A percentile compares a stretch with the other conserved stretches of the same genome.
phyloP scores from a whole-genome alignment of 495 filamentous ascomycete species.

The Lasiosphaeria miniovina region DNA sequence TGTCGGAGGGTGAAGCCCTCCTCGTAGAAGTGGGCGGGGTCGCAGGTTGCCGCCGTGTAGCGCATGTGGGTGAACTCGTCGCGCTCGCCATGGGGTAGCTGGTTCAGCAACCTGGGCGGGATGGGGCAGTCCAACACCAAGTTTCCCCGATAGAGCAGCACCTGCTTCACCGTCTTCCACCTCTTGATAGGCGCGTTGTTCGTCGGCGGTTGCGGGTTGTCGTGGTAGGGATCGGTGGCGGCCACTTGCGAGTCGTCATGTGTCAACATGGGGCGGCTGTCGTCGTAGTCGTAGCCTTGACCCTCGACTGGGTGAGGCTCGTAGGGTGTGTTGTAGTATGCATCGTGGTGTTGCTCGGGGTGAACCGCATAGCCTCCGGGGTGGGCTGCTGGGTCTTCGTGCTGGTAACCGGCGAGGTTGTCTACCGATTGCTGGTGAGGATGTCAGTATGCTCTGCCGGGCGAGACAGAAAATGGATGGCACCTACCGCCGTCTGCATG shows the following conservation, averaged over 20 bases:
- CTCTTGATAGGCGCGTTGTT: slow-evolving; percentile 62
- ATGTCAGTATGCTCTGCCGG: not conserved
- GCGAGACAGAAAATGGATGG: not conserved
- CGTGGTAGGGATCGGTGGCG: slow-evolving; percentile 45
- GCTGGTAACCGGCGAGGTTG: slow-evolving; percentile 66
- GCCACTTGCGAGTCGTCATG: slow-evolving; percentile 45
- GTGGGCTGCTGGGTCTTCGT: slow-evolving; percentile 54
- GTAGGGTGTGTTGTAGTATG: slow-evolving; percentile 81
- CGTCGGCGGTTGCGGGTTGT: slow-evolving; percentile 48
- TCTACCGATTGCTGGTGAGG: slow-evolving; percentile 70
- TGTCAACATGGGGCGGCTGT: slow-evolving; percentile 49
- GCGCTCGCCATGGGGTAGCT: slow-evolving; percentile 84
- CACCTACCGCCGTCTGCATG: slow-evolving; percentile 68
- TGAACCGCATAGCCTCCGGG: slow-evolving; percentile 68
- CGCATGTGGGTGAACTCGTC: slow-evolving; percentile 99
- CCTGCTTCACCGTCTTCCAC: slow-evolving; percentile 99
- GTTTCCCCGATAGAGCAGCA: slow-evolving; percentile 94
- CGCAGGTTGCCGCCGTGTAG: slow-evolving; percentile 95
- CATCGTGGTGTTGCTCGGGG: slow-evolving; percentile 80
- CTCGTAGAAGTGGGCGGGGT: slow-evolving; percentile 81
- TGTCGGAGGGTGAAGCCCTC: slow-evolving; percentile 93
- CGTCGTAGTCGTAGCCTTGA: slow-evolving; percentile 38
- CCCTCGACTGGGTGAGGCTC: slow-evolving; percentile 62
- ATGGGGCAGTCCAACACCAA: slow-evolving; percentile 96
- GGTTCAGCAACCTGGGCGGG: slow-evolving; percentile 79